Base-by-base conservation (phyloP, 352 stramenopile genomes). In the Phytophthora pisi region DNA sequence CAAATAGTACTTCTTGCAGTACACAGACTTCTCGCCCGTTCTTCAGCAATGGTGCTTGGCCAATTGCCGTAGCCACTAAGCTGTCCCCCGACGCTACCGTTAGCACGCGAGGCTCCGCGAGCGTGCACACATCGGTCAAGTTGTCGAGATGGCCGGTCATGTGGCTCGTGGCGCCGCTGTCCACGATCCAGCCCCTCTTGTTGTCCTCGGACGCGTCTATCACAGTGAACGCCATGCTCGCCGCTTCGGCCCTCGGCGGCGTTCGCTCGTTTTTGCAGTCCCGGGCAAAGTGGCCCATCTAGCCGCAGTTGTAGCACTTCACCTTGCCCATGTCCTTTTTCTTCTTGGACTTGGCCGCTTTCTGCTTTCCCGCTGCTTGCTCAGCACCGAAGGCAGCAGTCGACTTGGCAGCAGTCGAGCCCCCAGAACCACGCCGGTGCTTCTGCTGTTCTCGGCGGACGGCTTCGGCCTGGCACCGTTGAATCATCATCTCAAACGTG, bases 361-460 rank as follows among this genome's bases (percentile, higher is more conserved):
- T 45, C 38, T 20, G 16, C 38, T 45, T 45, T 3, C 13, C 38
- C 15, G 38, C 38, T 9, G 38, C 15, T 45, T 45, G 5, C 16
- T 30, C 26, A 30, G 38, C 13, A 45, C 38, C 20, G 16, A 45
- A 54, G 3, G 60, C 30, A 50, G 43, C 59, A n/a, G 6, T n/a
- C 9, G 10, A 4, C 43, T 51, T 56, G 18, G 13, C 20, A 18
- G 50, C 20, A 54, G 3, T 18, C 3, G 2, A 24, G 5, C 31
- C 23, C 51, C 23, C 31, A 20, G 23, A 34, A 15, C 36, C 50
- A 3, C 36, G 47, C 6, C 50, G 40, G 47, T 24, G 8, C 5
- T 67, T 42, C 31, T 67, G 51, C 20, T 67, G 43, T 3, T 57
- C 51, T 9, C 51, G 60, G 23, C 60, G 60, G 9, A 61, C 61